phyloP scores from a whole-genome alignment of 2,329 filamentous ascomycete species.

The Clonostachys rhizophaga region DNA sequence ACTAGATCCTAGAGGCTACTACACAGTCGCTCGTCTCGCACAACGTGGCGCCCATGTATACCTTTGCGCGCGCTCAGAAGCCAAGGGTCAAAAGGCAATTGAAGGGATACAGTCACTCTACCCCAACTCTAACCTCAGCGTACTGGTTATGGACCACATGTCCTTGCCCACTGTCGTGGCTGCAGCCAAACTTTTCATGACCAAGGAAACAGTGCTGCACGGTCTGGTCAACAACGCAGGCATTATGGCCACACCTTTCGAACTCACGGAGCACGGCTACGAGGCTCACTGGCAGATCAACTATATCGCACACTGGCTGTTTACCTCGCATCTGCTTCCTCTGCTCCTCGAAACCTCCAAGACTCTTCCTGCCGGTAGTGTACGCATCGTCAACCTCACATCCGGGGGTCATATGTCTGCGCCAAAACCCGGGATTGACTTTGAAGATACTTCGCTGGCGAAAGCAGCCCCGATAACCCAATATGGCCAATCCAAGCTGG shows the following conservation, averaged over 20 bases:
- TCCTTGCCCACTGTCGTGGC: too few relatives aligned
- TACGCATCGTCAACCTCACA: constrained; percentile 15
- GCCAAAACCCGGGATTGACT: constrained; percentile 15
- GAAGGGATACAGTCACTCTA: too few relatives aligned
- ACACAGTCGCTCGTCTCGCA: too few relatives aligned
- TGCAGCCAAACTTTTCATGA: too few relatives aligned
- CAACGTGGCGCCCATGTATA: too few relatives aligned
- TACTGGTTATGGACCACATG: too few relatives aligned
- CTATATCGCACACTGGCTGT: constrained; percentile 40
- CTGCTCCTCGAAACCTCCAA: constrained; percentile 17
- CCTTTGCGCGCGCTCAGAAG: too few relatives aligned
- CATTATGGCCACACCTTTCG: constrained; percentile 28
- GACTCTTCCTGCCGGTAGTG: constrained; percentile 9
- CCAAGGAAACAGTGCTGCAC: too few relatives aligned
- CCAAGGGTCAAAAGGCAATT: too few relatives aligned
- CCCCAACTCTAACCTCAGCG: too few relatives aligned
- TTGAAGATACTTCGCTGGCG: constrained; percentile 16
- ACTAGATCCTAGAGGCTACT: too few relatives aligned
- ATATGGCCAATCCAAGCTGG: constrained; percentile 23
- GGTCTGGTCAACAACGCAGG: constrained; percentile 29
- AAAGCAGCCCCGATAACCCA: constrained; percentile 5
- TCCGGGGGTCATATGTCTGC: constrained; percentile 17
- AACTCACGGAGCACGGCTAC: constrained; percentile 36
- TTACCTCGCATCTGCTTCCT: constrained; percentile 30
- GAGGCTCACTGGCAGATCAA: constrained; percentile 45